Percentiles rank a stretch among this genome's conserved stretches.
Conservation (phyloP, 164 flowering plant species). For the Dillenia suffruticosa region DNA sequence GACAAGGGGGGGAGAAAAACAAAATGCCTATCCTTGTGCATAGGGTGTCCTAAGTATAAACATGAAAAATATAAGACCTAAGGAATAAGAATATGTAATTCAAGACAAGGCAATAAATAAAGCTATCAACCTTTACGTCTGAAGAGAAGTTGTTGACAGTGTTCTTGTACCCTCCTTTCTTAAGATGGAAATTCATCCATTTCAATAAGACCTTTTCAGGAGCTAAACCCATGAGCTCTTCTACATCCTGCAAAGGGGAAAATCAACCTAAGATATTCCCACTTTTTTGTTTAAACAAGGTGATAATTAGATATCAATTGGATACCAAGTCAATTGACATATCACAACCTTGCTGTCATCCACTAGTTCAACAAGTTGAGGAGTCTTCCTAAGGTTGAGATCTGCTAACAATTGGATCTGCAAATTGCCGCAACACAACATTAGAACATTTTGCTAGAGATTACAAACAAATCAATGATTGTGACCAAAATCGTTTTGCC, state of each 20-base stretch:
- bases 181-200: slow-evolving; percentile 95
- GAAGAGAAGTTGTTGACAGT: slow-evolving; percentile 71
- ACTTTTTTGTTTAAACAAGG: not conserved
- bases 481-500: not conserved
- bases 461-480: not conserved
- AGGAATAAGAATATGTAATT: too few relatives aligned
- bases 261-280: slow-evolving; percentile 1
- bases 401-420: slow-evolving; percentile 93
- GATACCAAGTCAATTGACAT: not conserved
- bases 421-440: slow-evolving; percentile 3
- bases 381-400: slow-evolving; percentile 88
- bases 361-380: slow-evolving; percentile 82
- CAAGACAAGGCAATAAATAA: too few relatives aligned
- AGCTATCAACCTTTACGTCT: slow-evolving; percentile 61
- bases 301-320: not conserved
- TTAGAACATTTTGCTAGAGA: too few relatives aligned
- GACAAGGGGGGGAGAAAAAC: too few relatives aligned
- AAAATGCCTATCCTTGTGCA: too few relatives aligned
- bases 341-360: slow-evolving; percentile 60
- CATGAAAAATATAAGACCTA: too few relatives aligned
- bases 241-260: slow-evolving; percentile 63
- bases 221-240: slow-evolving; percentile 76
- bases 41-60: too few relatives aligned
- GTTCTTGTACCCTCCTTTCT: slow-evolving; percentile 76
- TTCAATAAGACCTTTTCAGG: slow-evolving; percentile 80